A percentile compares a stretch with the other conserved stretches of the same genome.
These are phyloP conservation scores for Gypsophila paniculata DNA, from an alignment of 179 eudicot species.

Conservation along the genomic window DNA sequence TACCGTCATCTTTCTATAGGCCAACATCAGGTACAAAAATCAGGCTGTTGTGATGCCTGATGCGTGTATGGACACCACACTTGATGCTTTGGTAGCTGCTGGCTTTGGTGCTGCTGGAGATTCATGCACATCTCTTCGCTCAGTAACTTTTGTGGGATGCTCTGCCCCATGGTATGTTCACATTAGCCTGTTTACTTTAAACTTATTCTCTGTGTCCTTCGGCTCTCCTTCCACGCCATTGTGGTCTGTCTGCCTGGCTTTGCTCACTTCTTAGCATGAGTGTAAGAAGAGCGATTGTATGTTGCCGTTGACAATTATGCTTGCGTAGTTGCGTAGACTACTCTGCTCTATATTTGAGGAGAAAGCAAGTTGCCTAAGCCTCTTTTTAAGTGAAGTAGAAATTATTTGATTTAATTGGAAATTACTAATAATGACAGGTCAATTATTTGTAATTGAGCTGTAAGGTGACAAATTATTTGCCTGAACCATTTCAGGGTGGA, in stretches of 20 bases:
- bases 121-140: slow-evolving; percentile 65
- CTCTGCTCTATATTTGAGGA: neutral
- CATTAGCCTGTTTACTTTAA: neutral
- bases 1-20: slow-evolving; percentile 31
- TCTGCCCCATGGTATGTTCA: slow-evolving; percentile 53
- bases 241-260: neutral
- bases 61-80: slow-evolving; percentile 59
- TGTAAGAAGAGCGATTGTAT: neutral
- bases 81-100: slow-evolving; percentile 68
- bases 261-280: neutral
- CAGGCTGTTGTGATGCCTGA: slow-evolving; percentile 74
- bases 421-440: neutral
- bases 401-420: neutral
- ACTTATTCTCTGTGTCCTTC: neutral
- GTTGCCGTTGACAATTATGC: neutral
- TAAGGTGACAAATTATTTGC: slow-evolving; percentile 7
- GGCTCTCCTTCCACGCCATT: neutral
- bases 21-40: slow-evolving; percentile 64
- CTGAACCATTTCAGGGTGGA: slow-evolving; percentile 48
- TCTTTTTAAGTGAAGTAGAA: slow-evolving; percentile 13
- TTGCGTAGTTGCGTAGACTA: no score
- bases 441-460: slow-evolving; percentile 12
- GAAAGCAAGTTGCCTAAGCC: neutral
- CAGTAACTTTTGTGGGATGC: slow-evolving; percentile 68
- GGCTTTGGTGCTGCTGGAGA: slow-evolving; percentile 80